These are phyloP conservation scores for Neofusicoccum umdonicola DNA, from an alignment of 2,329 filamentous ascomycete genomes.

Conservation along the genomic window DNA sequence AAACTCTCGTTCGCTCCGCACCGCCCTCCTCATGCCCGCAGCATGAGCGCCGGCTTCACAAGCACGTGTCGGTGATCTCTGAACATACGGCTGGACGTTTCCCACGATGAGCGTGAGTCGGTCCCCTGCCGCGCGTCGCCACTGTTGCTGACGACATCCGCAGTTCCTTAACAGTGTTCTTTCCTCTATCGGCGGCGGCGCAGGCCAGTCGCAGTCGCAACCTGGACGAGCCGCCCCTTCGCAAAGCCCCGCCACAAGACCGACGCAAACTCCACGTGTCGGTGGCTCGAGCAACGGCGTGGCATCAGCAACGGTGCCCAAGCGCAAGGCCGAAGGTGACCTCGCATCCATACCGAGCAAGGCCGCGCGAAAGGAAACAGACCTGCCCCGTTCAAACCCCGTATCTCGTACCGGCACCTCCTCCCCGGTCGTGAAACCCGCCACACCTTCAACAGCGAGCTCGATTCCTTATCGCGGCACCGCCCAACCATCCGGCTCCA, in stretches of 20 bases:
- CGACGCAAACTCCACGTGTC: slow-evolving; percentile 14
- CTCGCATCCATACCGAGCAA: slow-evolving; percentile 31
- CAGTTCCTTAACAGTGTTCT: slow-evolving; percentile 37
- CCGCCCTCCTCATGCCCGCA: slow-evolving; percentile 7
- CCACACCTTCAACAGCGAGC: slow-evolving; percentile 5
- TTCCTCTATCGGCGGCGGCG: slow-evolving; percentile 32
- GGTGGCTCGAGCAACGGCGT: slow-evolving; percentile 24
- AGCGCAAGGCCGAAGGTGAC: slow-evolving; percentile 41
- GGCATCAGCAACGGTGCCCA: slow-evolving; percentile 32
- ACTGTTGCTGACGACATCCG: not conserved
- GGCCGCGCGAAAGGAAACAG: slow-evolving; percentile 31
- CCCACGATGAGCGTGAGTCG: slow-evolving; percentile 39
- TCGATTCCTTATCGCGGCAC: slow-evolving; percentile 39
- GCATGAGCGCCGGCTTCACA: slow-evolving; percentile 12
- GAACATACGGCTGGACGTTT: slow-evolving; percentile 9
- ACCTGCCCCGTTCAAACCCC: slow-evolving; percentile 18
- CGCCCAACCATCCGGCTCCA: slow-evolving; percentile 28
- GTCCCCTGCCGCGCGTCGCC: not conserved
- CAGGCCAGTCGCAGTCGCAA: slow-evolving; percentile 25
- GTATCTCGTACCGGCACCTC: slow-evolving; percentile 16
- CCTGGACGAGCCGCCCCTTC: slow-evolving; percentile 24
- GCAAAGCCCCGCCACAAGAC: slow-evolving; percentile 15
- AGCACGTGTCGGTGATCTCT: slow-evolving; percentile 15
- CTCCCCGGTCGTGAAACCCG: slow-evolving; percentile 11
- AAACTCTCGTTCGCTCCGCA: not conserved